Evolutionary conservation across 805 yeast genomes (phyloP), one percentile per base, ranked within the genome.

Genomic region (Saccharomyces jurei): DNA sequence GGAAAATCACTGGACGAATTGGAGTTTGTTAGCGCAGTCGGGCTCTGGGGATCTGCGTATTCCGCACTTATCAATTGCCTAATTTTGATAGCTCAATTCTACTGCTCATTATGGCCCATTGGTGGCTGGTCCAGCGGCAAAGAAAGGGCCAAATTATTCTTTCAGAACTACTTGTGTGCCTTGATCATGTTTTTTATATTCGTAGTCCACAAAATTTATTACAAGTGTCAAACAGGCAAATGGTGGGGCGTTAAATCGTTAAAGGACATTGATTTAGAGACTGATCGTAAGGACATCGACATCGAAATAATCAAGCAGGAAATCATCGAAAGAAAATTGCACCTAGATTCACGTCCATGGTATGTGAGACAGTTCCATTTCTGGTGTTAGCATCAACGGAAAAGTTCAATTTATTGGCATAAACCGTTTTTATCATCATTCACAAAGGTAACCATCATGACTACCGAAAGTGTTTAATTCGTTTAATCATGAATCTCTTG

Each of bases 71-170:
- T 86, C 54, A 82, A 81, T 66, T 50, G 73, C 44, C 69, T 81
- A 56, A 80, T 85, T 56, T 71, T 85, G 54, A 71, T 78, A 52
- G 83, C 86, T 36, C 87, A 84, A 70, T 84, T 85, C 75, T 85
- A 88, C 85, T 72, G 80, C 56, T 86, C 88, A 2, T 71, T 84
- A 51, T 85, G 74, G 76, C 90, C 89, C 51, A 64, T 80, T 50
- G 79, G 79, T 6, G 74, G 60, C 21, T 59, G 62, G 51, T 48
- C 49, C 10, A 47, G 53, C n/a, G 58, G 70, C 4, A 41, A 67
- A 10, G 74, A 79, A 47, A 69, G 70, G 60, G 81, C 83, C 17
- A 63, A 67, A 48, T 65, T 57, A 27, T 84, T 84, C 73, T 84
- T 84, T 74, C 71, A 75, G 65, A 70, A 77, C 32, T 83, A 81